Percentiles rank a stretch among this genome's conserved stretches.
phyloP scores from a whole-genome alignment of 2,329 filamentous ascomycete species.

The Talaromyces verruculosus region DNA sequence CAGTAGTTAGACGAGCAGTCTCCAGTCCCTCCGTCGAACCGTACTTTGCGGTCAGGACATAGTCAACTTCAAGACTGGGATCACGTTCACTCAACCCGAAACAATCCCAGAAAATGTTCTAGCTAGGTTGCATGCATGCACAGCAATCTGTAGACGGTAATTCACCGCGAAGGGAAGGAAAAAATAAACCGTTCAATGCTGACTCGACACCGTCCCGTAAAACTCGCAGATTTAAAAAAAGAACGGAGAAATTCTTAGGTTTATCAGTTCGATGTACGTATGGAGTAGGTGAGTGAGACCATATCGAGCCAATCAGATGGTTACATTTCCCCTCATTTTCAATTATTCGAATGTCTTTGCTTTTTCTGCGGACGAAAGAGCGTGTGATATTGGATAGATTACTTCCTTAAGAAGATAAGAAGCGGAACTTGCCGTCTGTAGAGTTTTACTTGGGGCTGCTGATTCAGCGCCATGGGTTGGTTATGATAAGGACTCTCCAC shows the following conservation, averaged over 20 bases:
- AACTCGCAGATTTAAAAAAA: not conserved
- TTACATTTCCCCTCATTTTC: not conserved
- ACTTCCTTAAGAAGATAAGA: not conserved
- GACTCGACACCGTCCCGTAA: not conserved
- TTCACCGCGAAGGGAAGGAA: not conserved
- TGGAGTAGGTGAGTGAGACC: not conserved
- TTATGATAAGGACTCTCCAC: not conserved
- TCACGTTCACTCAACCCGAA: not conserved
- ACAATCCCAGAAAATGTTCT: not conserved
- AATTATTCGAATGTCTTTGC: not conserved
- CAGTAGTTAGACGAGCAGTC: not conserved
- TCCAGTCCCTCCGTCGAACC: not conserved
- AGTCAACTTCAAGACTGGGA: not conserved
- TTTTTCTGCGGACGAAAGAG: not conserved
- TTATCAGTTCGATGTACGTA: not conserved
- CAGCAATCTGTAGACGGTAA: not conserved
- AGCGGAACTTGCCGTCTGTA: conserved; percentile 10
- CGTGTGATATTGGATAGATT: not conserved
- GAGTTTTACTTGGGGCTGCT: not conserved
- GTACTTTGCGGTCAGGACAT: not conserved
- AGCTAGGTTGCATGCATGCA: not conserved
- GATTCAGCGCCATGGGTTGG: not conserved
- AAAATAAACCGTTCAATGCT: not conserved
- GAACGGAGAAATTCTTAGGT: not conserved
- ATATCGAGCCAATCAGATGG: not conserved